Evolutionary conservation across 768 basidiomycete species (phyloP).

Genomic region (Serendipita sp.): DNA sequence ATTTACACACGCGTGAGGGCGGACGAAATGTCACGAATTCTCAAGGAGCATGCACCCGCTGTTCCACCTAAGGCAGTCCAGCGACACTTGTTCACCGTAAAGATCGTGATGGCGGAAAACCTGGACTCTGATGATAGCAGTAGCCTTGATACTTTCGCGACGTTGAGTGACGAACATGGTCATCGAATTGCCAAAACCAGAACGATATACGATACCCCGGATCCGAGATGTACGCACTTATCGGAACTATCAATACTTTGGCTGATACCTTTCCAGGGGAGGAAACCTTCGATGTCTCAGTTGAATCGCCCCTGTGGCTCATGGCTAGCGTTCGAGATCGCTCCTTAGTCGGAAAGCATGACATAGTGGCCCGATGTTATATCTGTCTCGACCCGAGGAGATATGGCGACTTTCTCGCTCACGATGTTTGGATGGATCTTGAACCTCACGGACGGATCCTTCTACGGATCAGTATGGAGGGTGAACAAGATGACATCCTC

Average conservation of each 20-base stretch:
- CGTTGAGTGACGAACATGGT: slow-evolving; percentile 83
- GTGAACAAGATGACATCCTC: slow-evolving; percentile 93
- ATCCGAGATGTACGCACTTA: slow-evolving; percentile 64
- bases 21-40: slow-evolving; percentile 60
- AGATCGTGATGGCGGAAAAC: slow-evolving; percentile 81
- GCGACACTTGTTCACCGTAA: slow-evolving; percentile 80
- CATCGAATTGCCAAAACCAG: slow-evolving; percentile 84
- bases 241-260: slow-evolving; percentile 8
- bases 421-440: slow-evolving; percentile 84
- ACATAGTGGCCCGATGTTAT: slow-evolving; percentile 80
- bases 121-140: slow-evolving; percentile 62
- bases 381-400: slow-evolving; percentile 80
- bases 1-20: slow-evolving; percentile 87
- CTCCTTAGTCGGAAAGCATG: slow-evolving; percentile 81
- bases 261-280: slow-evolving; percentile 49
- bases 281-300: slow-evolving; percentile 88
- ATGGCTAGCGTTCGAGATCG: slow-evolving; percentile 92
- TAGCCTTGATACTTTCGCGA: slow-evolving; percentile 83
- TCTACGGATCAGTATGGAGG: slow-evolving; percentile 90
- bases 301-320: slow-evolving; percentile 88
- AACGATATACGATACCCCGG: slow-evolving; percentile 80
- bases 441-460: slow-evolving; percentile 76
- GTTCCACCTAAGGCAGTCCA: slow-evolving; percentile 57
- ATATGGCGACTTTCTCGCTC: slow-evolving; percentile 76
- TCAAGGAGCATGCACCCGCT: slow-evolving; percentile 44